Percentiles rank a stretch among this genome's conserved stretches.
Conservation (phyloP, 2,329 filamentous ascomycete species). For the Spiromastix sp. region DNA sequence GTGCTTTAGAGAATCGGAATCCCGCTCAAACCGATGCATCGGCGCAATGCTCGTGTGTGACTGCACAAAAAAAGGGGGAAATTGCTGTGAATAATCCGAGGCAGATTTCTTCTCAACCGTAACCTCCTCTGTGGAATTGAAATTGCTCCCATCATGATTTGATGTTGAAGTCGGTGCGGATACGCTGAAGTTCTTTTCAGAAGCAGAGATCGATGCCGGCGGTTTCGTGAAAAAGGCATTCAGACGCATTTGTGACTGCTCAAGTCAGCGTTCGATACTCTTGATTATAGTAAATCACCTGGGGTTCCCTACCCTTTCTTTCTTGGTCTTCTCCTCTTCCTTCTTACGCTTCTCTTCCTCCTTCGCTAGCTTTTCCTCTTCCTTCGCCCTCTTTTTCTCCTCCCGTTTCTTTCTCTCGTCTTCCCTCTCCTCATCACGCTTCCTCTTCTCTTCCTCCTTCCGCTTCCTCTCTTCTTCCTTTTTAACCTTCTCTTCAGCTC, state of each 20-base stretch:
- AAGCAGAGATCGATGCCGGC: conserved; percentile 15
- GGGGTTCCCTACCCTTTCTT: conserved; percentile 34
- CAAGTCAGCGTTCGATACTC: conserved; percentile 16
- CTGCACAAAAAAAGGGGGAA: conserved; percentile 73
- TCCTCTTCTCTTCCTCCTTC: conserved; percentile 35
- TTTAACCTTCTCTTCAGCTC: conserved; percentile 19
- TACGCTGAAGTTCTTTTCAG: conserved; percentile 9
- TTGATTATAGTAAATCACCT: too few species aligned
- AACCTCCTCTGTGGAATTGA: conserved; percentile 6
- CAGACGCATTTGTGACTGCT: conserved; percentile 40
- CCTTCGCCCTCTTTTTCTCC: conserved; percentile 33
- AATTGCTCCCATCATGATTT: conserved; percentile 2
- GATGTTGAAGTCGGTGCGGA: conserved; percentile 9
- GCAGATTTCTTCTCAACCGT: conserved; percentile 18
- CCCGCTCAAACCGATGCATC: conserved; percentile 43
- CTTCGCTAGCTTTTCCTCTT: conserved; percentile 23
- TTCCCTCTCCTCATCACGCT: conserved; percentile 33
- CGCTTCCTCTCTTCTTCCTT: conserved; percentile 32
- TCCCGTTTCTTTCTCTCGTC: conserved; percentile 38
- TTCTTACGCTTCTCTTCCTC: conserved; percentile 21
- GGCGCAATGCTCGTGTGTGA: conserved; percentile 62
- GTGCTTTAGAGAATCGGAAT: conserved; percentile 48
- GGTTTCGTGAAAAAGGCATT: conserved; percentile 41
- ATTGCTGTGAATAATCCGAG: conserved; percentile 57
- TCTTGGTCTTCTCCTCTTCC: conserved; percentile 31